Percentiles rank a stretch among this genome's conserved stretches.
Conservation (phyloP, 345 rosid species). For the Zanthoxylum bungeanum region DNA sequence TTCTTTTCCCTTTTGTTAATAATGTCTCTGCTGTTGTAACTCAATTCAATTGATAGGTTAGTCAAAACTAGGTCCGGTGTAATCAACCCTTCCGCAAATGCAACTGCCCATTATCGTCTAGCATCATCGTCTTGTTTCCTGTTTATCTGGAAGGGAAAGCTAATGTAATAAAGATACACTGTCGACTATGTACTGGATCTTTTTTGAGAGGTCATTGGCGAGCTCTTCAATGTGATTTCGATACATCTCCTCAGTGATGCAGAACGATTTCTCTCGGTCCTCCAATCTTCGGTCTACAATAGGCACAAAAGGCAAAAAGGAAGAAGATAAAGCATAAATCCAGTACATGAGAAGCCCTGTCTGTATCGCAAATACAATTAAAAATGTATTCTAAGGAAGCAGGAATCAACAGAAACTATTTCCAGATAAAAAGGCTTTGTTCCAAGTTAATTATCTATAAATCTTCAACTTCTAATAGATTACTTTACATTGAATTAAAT, state of each 20-base stretch:
- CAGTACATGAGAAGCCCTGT: neutral
- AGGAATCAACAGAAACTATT: neutral
- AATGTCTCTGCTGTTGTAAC: neutral
- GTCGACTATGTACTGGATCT: conserved; percentile 21
- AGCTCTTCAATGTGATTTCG: conserved; percentile 24
- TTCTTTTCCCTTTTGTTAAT: neutral
- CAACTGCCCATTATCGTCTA: no score
- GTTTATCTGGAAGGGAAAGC: no score
- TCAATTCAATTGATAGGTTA: neutral
- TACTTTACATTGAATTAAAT: neutral
- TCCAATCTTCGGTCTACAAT: conserved; percentile 17
- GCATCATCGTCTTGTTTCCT: no score
- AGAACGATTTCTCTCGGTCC: conserved; percentile 17
- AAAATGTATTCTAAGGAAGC: neutral
- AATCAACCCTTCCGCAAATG: no score
- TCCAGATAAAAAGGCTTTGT: neutral
- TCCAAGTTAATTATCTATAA: neutral
- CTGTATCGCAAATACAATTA: neutral
- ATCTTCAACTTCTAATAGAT: neutral
- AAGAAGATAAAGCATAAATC: neutral
- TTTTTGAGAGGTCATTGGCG: conserved; percentile 18
- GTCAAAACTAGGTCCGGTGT: neutral
- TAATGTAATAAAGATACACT: no score
- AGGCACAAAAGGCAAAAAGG: neutral
- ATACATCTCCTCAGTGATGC: conserved; percentile 19